Evolutionary conservation across 306 rosid genomes (phyloP).

Genomic region (Rosa chinensis): DNA sequence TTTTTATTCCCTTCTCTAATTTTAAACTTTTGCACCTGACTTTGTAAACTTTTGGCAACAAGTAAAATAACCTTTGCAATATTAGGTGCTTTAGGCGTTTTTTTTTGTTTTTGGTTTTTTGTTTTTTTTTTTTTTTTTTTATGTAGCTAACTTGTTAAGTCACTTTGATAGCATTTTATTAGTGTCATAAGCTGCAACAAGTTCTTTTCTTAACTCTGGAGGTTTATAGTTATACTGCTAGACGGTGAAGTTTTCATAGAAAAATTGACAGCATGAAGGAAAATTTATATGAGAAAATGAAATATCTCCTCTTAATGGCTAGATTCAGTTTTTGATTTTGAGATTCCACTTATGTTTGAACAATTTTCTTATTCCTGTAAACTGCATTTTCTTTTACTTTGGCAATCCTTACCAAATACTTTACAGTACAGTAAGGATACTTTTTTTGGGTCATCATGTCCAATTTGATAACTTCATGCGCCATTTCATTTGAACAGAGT

Average conservation of each 20-base stretch:
- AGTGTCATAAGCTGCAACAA: too few relatives aligned
- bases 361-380: neutral
- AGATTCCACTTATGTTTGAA: neutral
- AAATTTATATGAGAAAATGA: neutral
- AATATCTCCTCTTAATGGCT: neutral
- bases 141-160: too few relatives aligned
- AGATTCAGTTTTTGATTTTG: slow-evolving; percentile 3
- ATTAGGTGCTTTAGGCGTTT: too few relatives aligned
- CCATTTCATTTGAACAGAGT: neutral
- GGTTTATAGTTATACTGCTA: slow-evolving; percentile 1
- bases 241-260: neutral
- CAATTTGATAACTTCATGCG: neutral
- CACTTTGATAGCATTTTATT: too few relatives aligned
- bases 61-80: too few relatives aligned
- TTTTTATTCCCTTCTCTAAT: too few relatives aligned
- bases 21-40: too few relatives aligned
- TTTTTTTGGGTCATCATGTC: neutral
- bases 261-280: slow-evolving; percentile 2
- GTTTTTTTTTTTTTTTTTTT: too few relatives aligned
- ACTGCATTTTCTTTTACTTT: neutral
- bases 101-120: too few relatives aligned
- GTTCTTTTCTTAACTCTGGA: too few relatives aligned
- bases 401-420: neutral
- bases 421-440: neutral
- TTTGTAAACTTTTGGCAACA: too few relatives aligned